These are phyloP conservation scores for Pseudogymnoascus sp. DNA, from an alignment of 2,329 filamentous ascomycete species.

Conservation along the genomic window DNA sequence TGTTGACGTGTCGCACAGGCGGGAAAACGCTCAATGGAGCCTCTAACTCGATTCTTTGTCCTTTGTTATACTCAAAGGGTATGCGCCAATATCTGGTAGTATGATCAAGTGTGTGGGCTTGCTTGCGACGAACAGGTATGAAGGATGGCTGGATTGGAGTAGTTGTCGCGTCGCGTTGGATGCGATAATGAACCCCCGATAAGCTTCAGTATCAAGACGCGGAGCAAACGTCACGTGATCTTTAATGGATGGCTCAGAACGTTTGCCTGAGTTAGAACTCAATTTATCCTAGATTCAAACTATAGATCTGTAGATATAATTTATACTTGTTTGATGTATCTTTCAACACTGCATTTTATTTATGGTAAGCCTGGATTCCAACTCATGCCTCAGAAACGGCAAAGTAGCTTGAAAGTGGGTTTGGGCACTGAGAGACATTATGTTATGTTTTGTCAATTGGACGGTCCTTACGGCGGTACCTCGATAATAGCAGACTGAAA, in stretches of 20 bases:
- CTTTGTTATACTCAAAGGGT: background rate
- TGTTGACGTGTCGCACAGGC: background rate
- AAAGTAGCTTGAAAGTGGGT: background rate
- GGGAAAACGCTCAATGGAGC: background rate
- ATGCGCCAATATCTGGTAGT: background rate
- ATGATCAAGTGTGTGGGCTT: background rate
- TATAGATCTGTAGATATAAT: background rate
- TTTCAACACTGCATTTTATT: background rate
- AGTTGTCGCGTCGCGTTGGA: conserved; percentile 7
- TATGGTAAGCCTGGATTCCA: background rate
- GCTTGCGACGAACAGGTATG: background rate
- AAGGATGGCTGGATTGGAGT: background rate
- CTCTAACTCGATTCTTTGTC: background rate
- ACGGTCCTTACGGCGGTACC: background rate
- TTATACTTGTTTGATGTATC: background rate
- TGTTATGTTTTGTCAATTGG: background rate
- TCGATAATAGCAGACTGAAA: background rate
- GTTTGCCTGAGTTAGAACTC: background rate
- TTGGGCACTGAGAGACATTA: background rate
- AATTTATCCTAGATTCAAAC: background rate
- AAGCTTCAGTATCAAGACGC: background rate
- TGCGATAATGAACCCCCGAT: background rate
- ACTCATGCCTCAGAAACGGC: background rate
- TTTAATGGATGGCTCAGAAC: background rate
- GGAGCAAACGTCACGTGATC: background rate